A percentile compares a stretch with the other conserved stretches of the same genome.
Conservation (phyloP, 2,329 filamentous ascomycete genomes). For the Colletotrichum acutatum region DNA sequence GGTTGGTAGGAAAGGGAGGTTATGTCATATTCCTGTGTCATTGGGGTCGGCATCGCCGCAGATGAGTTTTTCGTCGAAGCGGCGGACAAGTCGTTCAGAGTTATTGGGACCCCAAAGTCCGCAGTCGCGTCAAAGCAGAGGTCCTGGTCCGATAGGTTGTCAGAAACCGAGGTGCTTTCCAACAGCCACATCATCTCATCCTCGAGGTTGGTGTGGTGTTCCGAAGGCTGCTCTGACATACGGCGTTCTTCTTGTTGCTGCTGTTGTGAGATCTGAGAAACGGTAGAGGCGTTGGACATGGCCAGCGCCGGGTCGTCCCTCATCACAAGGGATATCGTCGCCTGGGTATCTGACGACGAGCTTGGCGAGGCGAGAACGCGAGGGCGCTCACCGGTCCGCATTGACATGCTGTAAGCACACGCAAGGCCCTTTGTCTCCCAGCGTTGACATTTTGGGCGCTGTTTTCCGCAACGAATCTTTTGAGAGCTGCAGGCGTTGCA, state of each 20-base stretch:
- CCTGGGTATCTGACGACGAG: not conserved
- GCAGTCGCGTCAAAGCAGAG: not conserved
- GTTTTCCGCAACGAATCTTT: slow-evolving; percentile 20
- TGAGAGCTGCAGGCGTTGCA: slow-evolving; percentile 22
- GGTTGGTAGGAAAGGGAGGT: not conserved
- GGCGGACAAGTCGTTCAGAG: not conserved
- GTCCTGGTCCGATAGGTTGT: not conserved
- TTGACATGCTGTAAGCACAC: slow-evolving; percentile 20
- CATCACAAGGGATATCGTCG: not conserved
- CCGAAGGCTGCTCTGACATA: not conserved
- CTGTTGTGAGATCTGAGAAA: not conserved
- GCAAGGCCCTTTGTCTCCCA: slow-evolving; percentile 2
- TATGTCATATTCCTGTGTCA: not conserved
- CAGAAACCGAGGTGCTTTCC: not conserved
- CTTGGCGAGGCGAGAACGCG: not conserved
- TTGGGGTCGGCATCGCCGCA: not conserved
- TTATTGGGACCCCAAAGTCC: not conserved
- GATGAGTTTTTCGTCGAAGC: not conserved
- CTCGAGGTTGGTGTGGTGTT: not conserved
- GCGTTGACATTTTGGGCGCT: slow-evolving; percentile 9
- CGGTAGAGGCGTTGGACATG: not conserved
- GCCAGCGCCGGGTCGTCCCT: not conserved
- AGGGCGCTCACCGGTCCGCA: slow-evolving; percentile 18
- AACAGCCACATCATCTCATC: not conserved
- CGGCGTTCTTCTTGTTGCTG: not conserved